These are phyloP conservation scores for Quercus mongolica DNA, from an alignment of 306 rosid genomes.

Conservation along the genomic window DNA sequence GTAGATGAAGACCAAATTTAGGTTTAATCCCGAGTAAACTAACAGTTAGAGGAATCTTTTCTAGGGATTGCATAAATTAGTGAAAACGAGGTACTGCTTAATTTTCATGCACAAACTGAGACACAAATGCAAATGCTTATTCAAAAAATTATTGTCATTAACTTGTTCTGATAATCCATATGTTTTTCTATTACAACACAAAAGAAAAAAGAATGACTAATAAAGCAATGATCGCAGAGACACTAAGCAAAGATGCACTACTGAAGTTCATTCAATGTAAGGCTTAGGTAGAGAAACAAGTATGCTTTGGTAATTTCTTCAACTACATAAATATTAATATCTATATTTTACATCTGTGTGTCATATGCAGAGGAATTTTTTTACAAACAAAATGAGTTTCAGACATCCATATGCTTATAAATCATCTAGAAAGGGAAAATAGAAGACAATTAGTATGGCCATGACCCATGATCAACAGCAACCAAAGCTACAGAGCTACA, in stretches of 20 bases:
- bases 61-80: constrained; percentile 1
- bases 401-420: not conserved
- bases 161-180: not conserved
- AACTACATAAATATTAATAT: not conserved
- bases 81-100: not conserved
- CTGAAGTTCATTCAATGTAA: not conserved
- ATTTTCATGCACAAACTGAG: not conserved
- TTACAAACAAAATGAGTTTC: not conserved
- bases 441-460: not conserved
- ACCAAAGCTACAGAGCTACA: not conserved
- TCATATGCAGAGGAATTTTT: not conserved
- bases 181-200: not conserved
- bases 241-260: not conserved
- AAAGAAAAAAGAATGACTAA: not conserved
- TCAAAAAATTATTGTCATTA: not conserved
- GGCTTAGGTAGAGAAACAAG: not conserved
- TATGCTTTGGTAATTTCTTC: not conserved
- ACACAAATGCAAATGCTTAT: not conserved
- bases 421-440: not conserved
- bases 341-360: not conserved
- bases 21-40: not conserved
- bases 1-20: not conserved
- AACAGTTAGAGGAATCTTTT: not conserved
- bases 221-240: not conserved
- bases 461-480: not conserved